Evolutionary conservation across 495 filamentous ascomycete species (phyloP).

Genomic region (Penicillium psychrofluorescens): DNA sequence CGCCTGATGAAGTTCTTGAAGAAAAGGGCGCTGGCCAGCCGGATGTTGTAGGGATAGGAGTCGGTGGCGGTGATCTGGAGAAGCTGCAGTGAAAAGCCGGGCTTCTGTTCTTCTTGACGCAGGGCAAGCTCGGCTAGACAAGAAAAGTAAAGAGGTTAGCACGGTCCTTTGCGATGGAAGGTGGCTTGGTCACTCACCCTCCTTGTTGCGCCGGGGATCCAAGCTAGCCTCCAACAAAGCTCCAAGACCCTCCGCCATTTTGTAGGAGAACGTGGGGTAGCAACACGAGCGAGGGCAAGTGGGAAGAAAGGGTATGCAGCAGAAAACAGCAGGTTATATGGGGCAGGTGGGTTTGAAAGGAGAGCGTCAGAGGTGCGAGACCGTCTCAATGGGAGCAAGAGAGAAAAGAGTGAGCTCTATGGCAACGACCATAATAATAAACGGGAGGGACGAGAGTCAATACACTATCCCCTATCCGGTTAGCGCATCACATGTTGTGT

Average conservation of each 20-base stretch:
- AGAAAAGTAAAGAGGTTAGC: conserved; percentile 13
- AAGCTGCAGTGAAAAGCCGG: conserved; percentile 78
- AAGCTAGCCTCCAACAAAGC: conserved; percentile 77
- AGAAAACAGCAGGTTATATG: too few relatives aligned
- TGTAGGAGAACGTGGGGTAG: conserved; percentile 28
- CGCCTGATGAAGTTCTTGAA: conserved; percentile 98
- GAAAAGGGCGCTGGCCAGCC: conserved; percentile 84
- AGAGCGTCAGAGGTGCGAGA: too few relatives aligned
- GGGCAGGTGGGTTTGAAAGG: too few relatives aligned
- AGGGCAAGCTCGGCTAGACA: conserved; percentile 70
- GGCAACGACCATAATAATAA: too few relatives aligned
- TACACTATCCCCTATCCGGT: conserved; percentile 10
- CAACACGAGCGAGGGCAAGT: conserved; percentile 12
- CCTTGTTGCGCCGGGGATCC: conserved; percentile 75
- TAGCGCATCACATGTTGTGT: conserved; percentile 17
- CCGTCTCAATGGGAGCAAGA: too few relatives aligned
- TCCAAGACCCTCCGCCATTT: conserved; percentile 71
- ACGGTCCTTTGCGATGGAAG: too few relatives aligned
- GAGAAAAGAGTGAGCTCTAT: too few relatives aligned
- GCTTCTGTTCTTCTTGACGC: conserved; percentile 65
- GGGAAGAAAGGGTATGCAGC: background rate
- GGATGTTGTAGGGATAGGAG: conserved; percentile 59
- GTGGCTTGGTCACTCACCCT: conserved; percentile 51
- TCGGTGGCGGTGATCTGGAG: conserved; percentile 80
- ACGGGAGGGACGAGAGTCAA: too few relatives aligned